Base-by-base conservation (phyloP, 2,329 filamentous ascomycete genomes). In the Gnomoniopsis smithogilvyi region DNA sequence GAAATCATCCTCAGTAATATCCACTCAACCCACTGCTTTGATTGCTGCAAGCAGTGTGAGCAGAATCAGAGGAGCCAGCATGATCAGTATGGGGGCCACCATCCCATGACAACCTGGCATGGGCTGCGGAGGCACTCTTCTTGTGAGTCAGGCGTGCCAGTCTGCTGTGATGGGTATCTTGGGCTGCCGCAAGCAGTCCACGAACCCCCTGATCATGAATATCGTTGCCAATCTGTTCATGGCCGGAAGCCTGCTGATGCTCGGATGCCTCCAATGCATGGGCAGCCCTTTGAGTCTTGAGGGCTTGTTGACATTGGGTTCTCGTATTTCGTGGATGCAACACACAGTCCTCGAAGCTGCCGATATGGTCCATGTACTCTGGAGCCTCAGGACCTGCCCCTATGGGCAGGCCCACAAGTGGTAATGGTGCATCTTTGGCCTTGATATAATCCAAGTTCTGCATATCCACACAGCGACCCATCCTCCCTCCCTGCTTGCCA, bases 371-470 rank as follows among this genome's bases (percentile, higher is more conserved):
- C 47, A 61, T 38, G 6, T 14, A 36, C 14, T 68, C 63, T 17
- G 55, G 49, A 22, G 72, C 73, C 63, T 78, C 76, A 8, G 76
- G 75, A 0, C 76, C 76, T 21, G 75, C 75, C 24, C 75, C 76
- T 19, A 78, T 65, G 21, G 76, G 76, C 1, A 76, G 67, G 1
- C 74, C 75, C 7, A 69, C 71, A 26, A 75, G 62, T 0, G 71
- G 67, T 12, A 60, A 48, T 6, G 34, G 26, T 22, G 45, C 45
- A 1, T 38, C 41, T 11, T 41, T 22, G 3, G 56, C 24, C 33
- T 45, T 45, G 26, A 49, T 51, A 36, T 59, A 61, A 11, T 61
- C 59, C 33, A 59, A 34, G 6, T 51, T 34, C 52, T 61, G 60
- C 38, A 56, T 33, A 38, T 62, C 60, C 10, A 50, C 52, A 4